A percentile compares a stretch with the other conserved stretches of the same genome.
Conservation (phyloP, 306 rosid genomes). For the Sicyos edulis region DNA sequence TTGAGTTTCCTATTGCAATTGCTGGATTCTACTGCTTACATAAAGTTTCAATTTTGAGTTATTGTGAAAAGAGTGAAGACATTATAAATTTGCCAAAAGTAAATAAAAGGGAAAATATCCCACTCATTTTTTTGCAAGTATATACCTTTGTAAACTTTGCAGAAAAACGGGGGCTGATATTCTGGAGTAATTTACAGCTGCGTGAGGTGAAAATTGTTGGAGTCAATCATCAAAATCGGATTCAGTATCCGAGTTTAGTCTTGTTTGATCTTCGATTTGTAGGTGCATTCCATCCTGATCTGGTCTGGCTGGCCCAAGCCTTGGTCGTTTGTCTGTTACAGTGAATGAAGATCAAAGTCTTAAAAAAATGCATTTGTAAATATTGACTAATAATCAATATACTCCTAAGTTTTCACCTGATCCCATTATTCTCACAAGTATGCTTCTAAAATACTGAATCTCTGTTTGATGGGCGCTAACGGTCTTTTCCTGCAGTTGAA, state of each 20-base stretch:
- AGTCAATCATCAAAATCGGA: slow-evolving; percentile 30
- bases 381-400: neutral
- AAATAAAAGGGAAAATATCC: neutral
- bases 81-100: neutral
- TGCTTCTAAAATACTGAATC: slow-evolving; percentile 43
- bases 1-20: neutral
- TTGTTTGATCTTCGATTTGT: slow-evolving; percentile 40
- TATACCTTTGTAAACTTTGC: neutral
- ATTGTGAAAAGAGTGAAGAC: too few species aligned
- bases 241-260: slow-evolving; percentile 28
- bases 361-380: neutral
- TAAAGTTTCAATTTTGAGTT: neutral
- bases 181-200: neutral
- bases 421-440: slow-evolving; percentile 41
- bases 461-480: slow-evolving; percentile 49
- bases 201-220: neutral
- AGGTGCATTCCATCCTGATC: slow-evolving; percentile 20
- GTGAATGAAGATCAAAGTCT: neutral
- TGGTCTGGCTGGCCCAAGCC: slow-evolving; percentile 29
- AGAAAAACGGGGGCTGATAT: neutral
- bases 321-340: slow-evolving; percentile 32
- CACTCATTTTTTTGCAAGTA: neutral
- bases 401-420: slow-evolving; percentile 47
- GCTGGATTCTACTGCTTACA: neutral
- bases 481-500: slow-evolving; percentile 52